phyloP scores from a whole-genome alignment of 257 asterid genomes.

The Marsdenia floribunda region DNA sequence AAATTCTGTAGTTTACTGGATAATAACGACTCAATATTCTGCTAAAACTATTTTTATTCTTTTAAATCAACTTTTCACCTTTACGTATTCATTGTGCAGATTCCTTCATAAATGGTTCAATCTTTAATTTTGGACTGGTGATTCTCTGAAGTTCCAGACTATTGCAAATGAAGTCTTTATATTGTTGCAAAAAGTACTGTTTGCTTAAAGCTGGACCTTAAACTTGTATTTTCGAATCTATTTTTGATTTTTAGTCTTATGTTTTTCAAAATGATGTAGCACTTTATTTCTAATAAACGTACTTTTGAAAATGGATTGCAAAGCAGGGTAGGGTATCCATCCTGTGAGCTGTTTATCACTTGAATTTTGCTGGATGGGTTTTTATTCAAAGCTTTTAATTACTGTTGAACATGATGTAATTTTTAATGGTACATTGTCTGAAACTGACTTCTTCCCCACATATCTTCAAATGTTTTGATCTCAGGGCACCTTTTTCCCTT shows the following conservation, averaged over 20 bases:
- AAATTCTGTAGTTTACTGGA: background rate
- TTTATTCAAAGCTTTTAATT: constrained; percentile 2
- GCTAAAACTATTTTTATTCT: constrained; percentile 1
- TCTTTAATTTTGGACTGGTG: constrained; percentile 94
- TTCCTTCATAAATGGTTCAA: constrained; percentile 78
- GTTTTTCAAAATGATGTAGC: constrained; percentile 53
- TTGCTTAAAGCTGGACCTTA: constrained; percentile 58
- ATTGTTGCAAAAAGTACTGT: constrained; percentile 56
- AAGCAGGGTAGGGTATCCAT: constrained; percentile 21
- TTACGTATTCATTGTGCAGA: constrained; percentile 88
- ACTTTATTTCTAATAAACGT: constrained; percentile 32
- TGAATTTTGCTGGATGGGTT: constrained; percentile 9
- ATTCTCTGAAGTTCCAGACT: constrained; percentile 91
- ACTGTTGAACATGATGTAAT: constrained; percentile 4
- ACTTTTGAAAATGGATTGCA: constrained; percentile 36
- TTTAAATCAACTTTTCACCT: constrained; percentile 35
- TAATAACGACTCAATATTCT: background rate
- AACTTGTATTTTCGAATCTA: constrained; percentile 48
- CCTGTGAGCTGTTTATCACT: constrained; percentile 1
- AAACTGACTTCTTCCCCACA: background rate
- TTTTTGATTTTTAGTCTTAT: constrained; percentile 27
- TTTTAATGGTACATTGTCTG: background rate
- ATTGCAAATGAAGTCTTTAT: constrained; percentile 82
- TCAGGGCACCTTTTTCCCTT: background rate
- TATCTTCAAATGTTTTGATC: constrained; percentile 1